These are phyloP conservation scores for Fusarium lyarnte DNA, from an alignment of 2,329 filamentous ascomycete genomes.

Conservation along the genomic window DNA sequence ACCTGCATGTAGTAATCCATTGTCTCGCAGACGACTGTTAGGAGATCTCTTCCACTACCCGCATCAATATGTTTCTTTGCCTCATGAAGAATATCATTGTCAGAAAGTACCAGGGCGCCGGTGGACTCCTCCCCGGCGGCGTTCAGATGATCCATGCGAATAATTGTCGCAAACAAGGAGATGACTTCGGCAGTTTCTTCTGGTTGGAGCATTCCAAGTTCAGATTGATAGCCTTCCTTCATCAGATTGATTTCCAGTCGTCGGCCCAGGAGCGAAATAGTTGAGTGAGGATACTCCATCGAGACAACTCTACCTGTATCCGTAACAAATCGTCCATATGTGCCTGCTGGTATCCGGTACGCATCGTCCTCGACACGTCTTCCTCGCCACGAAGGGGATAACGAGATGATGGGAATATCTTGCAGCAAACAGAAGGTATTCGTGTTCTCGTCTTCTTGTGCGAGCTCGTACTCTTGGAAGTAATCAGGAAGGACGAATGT, in stretches of 20 bases:
- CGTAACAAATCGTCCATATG: conserved; percentile 76
- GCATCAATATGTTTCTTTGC: conserved; percentile 59
- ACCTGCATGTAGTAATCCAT: conserved; percentile 77
- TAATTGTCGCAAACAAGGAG: conserved; percentile 74
- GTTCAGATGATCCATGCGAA: conserved; percentile 63
- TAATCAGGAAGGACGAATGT: conserved; percentile 78
- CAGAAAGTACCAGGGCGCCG: conserved; percentile 47
- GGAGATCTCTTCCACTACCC: conserved; percentile 74
- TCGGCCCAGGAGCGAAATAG: conserved; percentile 80
- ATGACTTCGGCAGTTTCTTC: conserved; percentile 79
- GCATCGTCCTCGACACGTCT: conserved; percentile 57
- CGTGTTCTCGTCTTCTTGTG: conserved; percentile 85
- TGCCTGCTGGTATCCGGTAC: conserved; percentile 73
- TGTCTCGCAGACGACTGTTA: conserved; percentile 83
- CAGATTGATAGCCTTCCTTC: conserved; percentile 63
- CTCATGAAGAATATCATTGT: conserved; percentile 63
- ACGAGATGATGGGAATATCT: conserved; percentile 70
- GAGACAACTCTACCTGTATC: conserved; percentile 80
- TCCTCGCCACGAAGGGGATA: conserved; percentile 57
- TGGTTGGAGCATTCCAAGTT: conserved; percentile 62
- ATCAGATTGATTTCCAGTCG: conserved; percentile 74
- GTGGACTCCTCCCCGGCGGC: conserved; percentile 34
- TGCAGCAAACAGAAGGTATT: conserved; percentile 77
- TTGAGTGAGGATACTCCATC: conserved; percentile 82
- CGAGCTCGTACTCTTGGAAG: conserved; percentile 80